Conservation (phyloP, 2,329 filamentous ascomycete species). For the Blastomyces emzantsi region DNA sequence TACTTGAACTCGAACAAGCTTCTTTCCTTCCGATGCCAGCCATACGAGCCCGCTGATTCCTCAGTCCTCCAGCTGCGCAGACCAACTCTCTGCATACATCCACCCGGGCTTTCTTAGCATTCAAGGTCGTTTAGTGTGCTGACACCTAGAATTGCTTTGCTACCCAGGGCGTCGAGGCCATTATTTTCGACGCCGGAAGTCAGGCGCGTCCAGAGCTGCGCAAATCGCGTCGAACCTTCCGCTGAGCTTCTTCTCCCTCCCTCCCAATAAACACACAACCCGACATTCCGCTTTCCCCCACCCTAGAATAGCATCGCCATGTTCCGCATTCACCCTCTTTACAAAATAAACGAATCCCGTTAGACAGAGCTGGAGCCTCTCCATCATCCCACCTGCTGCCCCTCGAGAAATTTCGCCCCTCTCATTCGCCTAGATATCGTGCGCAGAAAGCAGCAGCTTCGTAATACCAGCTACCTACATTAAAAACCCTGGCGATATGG, state of each 20-base stretch:
- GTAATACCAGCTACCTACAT: not conserved
- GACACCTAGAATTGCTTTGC: too few species aligned
- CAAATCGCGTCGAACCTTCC: not conserved
- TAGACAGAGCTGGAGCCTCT: not conserved
- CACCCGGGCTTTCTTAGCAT: not conserved
- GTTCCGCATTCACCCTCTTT: not conserved
- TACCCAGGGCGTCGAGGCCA: not conserved
- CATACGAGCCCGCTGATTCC: not conserved
- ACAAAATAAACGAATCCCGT: not conserved
- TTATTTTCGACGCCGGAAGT: not conserved
- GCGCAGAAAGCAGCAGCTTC: not conserved
- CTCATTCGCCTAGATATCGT: not conserved
- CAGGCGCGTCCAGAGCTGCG: not conserved
- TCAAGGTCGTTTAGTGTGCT: too few species aligned
- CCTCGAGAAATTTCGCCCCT: not conserved
- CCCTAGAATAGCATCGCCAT: not conserved
- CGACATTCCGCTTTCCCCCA: not conserved
- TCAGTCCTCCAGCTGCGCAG: not conserved
- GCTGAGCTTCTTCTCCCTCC: not conserved
- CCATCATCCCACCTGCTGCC: not conserved
- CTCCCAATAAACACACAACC: not conserved
- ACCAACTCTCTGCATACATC: not conserved
- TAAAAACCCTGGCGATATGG: conserved; percentile 20
- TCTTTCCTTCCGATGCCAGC: not conserved
- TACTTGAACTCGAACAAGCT: not conserved